Base-by-base conservation (phyloP, 2,329 filamentous ascomycete species). In the Hymenoscyphus linearis region DNA sequence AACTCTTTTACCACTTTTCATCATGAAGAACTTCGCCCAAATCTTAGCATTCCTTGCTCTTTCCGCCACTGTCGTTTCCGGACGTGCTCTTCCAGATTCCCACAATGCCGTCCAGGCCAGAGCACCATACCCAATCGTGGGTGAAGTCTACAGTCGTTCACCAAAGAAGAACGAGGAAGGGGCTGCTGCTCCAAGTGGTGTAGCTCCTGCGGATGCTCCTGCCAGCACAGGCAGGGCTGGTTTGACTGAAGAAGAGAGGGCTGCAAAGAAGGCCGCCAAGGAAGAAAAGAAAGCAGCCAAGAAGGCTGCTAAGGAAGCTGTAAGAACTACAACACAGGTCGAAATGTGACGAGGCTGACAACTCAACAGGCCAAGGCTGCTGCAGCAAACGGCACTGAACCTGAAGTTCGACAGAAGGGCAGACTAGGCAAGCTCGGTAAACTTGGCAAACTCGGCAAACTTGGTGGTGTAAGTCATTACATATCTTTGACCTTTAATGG, bases 21-120 rank as follows among this genome's bases (percentile, higher is more conserved):
- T 66, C 61, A 77, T 77, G 76, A 77, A 76, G 72, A 74, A 73
- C 68, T 70, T 76, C 65, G 71, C 70, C 65, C 68, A 73, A 62
- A 71, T 76, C 65, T 62, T 77, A 56, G 66, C 76, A 64, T 68
- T 72, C 66, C 62, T 77, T 66, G 74, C 75, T 63, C 61, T 75
- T 55, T 73, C 70, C 55, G 74, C 73, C 57, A 71, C 70, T 52
- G 59, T 71, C 47, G 72, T 74, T 26, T 73, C 72, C 50, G 69
- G 72, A 54, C 64, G 65, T 62, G 69, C 67, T 56, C 58, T 72
- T 27, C 67, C 69, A 44, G 62, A 31, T 36, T n/a, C 40, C 25
- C 59, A 55, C 31, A 54, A 64, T 55, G 55, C 54, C 26, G 18
- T 72, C 36, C 59, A 59, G 40, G 69, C 65, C 16, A 64, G 68